A percentile compares a stretch with the other conserved stretches of the same genome.
Conservation (phyloP, 306 rosid species). For the Casuarina glauca region DNA sequence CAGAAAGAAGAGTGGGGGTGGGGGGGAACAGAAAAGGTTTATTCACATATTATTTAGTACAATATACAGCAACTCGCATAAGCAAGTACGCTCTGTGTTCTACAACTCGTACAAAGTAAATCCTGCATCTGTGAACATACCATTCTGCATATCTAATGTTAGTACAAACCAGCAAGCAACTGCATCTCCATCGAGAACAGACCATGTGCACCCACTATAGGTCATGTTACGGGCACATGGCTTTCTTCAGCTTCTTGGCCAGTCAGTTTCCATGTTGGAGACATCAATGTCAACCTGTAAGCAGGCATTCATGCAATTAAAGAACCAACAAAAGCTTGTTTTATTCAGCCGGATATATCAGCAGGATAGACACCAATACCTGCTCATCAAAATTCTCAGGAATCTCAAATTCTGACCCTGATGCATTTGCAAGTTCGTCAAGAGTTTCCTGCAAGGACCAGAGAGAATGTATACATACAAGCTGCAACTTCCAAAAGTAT, state of each 20-base stretch:
- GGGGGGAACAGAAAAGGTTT: constrained; percentile 22
- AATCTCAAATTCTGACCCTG: constrained; percentile 67
- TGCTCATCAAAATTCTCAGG: constrained; percentile 63
- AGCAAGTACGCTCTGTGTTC: constrained; percentile 23
- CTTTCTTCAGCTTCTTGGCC: constrained; percentile 43
- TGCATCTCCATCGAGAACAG: not conserved
- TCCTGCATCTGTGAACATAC: constrained; percentile 47
- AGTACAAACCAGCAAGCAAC: constrained; percentile 39
- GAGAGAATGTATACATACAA: constrained; percentile 3
- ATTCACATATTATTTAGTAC: constrained; percentile 42
- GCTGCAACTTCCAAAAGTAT: not conserved
- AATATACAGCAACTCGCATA: constrained; percentile 29
- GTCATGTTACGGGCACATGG: constrained; percentile 4
- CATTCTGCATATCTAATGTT: constrained; percentile 40
- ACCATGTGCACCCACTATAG: constrained; percentile 6
- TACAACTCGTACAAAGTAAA: constrained; percentile 37
- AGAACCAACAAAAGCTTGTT: constrained; percentile 16
- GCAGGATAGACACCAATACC: constrained; percentile 38
- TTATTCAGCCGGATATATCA: not conserved
- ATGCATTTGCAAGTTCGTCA: constrained; percentile 58
- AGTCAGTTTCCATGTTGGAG: constrained; percentile 52
- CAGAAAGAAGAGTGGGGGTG: not conserved
- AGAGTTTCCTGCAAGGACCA: constrained; percentile 51
- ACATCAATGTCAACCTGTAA: constrained; percentile 58
- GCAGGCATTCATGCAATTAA: constrained; percentile 15